phyloP scores from a whole-genome alignment of 139 green algal genomes.

The Helicosporidium sp. region DNA sequence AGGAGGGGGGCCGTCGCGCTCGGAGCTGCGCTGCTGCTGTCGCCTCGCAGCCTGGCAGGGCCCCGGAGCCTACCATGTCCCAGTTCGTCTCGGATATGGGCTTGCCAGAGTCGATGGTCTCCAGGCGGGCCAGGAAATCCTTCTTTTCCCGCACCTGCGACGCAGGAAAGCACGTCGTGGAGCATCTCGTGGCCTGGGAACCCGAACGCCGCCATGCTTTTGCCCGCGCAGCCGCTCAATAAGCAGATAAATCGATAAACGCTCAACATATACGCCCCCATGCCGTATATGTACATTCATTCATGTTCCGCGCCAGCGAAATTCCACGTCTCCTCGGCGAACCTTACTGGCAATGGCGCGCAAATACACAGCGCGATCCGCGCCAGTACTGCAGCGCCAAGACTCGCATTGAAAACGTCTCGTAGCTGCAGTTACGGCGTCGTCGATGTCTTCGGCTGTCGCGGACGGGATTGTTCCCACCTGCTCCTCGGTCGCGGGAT shows the following conservation, averaged over 20 bases:
- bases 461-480: constrained; percentile 40
- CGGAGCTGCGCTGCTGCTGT: neutral
- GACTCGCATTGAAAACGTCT: constrained; percentile 16
- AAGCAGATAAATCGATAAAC: no score
- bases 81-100: constrained; percentile 65
- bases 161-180: no score
- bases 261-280: neutral
- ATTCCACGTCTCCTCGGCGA: no score
- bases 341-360: constrained; percentile 39
- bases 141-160: constrained; percentile 43
- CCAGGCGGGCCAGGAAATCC: constrained; percentile 32
- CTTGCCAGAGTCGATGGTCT: constrained; percentile 68
- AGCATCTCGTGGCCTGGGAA: neutral
- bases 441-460: constrained; percentile 31
- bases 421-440: constrained; percentile 27
- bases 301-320: no score
- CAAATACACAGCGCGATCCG: constrained; percentile 28
- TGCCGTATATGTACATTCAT: no score
- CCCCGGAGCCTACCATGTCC: constrained; percentile 45
- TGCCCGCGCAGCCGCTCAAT: neutral
- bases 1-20: neutral
- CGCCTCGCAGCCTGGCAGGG: neutral
- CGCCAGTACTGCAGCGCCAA: constrained; percentile 29
- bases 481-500: constrained; percentile 28
- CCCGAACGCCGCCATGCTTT: neutral